Evolutionary conservation across 2,329 filamentous ascomycete species (phyloP).

Genomic region (Fusarium mundagurra): DNA sequence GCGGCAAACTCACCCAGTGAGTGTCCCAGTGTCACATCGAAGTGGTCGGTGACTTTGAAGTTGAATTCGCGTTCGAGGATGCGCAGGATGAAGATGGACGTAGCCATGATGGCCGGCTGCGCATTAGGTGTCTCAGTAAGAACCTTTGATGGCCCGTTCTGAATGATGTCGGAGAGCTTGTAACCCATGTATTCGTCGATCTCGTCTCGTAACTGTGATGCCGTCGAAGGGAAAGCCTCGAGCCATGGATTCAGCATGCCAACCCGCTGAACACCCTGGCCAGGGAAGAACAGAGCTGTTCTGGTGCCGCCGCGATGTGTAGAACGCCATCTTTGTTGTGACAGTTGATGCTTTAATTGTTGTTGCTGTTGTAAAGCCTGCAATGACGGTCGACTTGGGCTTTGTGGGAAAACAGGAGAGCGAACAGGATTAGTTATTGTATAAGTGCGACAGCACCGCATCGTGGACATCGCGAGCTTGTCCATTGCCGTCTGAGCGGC

Average conservation of each 20-base stretch:
- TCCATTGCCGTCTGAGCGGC: conserved; percentile 47
- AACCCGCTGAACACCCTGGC: conserved; percentile 88
- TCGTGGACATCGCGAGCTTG: conserved; percentile 42
- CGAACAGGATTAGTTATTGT: conserved; percentile 4
- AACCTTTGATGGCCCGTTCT: conserved; percentile 77
- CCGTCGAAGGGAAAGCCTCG: conserved; percentile 82
- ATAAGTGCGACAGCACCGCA: conserved; percentile 43
- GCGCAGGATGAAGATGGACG: conserved; percentile 87
- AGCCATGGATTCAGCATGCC: conserved; percentile 90
- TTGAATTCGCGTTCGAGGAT: conserved; percentile 87
- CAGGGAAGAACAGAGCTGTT: conserved; percentile 72
- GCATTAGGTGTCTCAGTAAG: conserved; percentile 88
- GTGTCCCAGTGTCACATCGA: conserved; percentile 88
- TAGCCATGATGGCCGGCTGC: conserved; percentile 96
- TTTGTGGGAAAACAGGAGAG: not conserved
- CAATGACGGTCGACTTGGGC: conserved; percentile 10
- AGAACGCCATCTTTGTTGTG: conserved; percentile 45
- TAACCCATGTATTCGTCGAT: conserved; percentile 82
- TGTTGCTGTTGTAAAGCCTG: not conserved
- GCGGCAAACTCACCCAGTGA: conserved; percentile 94
- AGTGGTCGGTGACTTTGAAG: conserved; percentile 74
- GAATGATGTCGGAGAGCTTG: conserved; percentile 80
- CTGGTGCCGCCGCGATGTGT: conserved; percentile 52
- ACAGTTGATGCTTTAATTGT: not conserved
- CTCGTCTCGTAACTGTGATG: conserved; percentile 81